Base-by-base conservation (phyloP, 2,329 filamentous ascomycete genomes). In the Penicillium capsulatum region DNA sequence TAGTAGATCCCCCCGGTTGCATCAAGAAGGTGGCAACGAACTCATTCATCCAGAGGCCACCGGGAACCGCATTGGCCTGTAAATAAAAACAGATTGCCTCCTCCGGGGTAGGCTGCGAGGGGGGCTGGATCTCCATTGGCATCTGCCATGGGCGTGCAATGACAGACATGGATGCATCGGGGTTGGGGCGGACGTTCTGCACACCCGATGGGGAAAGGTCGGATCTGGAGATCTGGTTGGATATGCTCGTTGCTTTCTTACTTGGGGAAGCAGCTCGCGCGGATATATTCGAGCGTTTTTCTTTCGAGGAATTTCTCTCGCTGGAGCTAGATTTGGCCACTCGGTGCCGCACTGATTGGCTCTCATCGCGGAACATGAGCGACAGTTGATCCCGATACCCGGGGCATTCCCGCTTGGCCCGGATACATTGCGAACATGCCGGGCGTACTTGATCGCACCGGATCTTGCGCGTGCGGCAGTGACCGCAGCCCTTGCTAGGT, bases 291-390 rank as follows among this genome's bases (percentile, higher is more conserved):
- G 19, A 22, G 5, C 9, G 19, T 38, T 48, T 51, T 27, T 36
- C 29, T 35, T 31, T 48, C 17, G 45, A 30, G 17, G 40, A 10
- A 24, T 17, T 33, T 35, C 32, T 10, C 13, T 8, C 8, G 10
- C 15, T 13, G 17, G 35, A 29, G 26, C 27, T 35, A 5, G 42
- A 27, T 15, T 36, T 38, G 13, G 43, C 45, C 67, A 73, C 17
- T 55, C 79, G 81, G 46, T 72, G 72, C 17, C 78, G 75, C 31
- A 82, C 78, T 52, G 80, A 77, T 50, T 69, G 75, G 52, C 76
- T 82, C 62, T 83, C 79, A 64, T 83, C 79, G 26, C 79, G 76
- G 57, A 83, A 83, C 73, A 83, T 76, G 41, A 83, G 66, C 20
- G 78, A 79, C 22, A 82, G 64, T 58, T 80, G 76, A 47, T 83